These are phyloP conservation scores for Amanita jacksonii DNA, from an alignment of 768 basidiomycete species.

Conservation along the genomic window DNA sequence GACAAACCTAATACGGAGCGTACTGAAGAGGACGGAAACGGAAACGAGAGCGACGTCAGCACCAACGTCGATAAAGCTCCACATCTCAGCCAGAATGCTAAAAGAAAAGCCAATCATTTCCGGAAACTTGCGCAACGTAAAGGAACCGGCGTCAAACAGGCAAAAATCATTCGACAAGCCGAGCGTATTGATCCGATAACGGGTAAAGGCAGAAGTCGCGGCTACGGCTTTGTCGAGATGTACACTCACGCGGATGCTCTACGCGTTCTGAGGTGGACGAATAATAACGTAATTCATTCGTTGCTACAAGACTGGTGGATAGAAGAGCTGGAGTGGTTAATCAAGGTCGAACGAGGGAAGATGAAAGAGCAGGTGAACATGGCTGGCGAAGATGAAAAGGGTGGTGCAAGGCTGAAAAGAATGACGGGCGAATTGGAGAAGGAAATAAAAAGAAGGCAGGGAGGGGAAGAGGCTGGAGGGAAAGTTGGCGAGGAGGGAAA, in stretches of 20 bases:
- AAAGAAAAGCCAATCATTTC: slow-evolving; percentile 16
- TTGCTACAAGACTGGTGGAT: slow-evolving; percentile 82
- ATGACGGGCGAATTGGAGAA: slow-evolving; percentile 43
- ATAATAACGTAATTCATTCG: slow-evolving; percentile 66
- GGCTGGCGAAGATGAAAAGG: slow-evolving; percentile 45
- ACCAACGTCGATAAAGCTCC: slow-evolving; percentile 28
- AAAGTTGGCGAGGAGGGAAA: slow-evolving; percentile 45
- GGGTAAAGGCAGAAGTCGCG: slow-evolving; percentile 81
- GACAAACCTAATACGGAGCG: slow-evolving; percentile 13
- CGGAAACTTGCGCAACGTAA: slow-evolving; percentile 20
- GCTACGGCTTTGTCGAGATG: slow-evolving; percentile 95
- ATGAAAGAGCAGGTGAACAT: slow-evolving; percentile 49
- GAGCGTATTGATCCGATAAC: slow-evolving; percentile 87
- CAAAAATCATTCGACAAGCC: slow-evolving; percentile 84
- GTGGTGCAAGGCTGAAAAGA: slow-evolving; percentile 42
- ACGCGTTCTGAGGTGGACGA: slow-evolving; percentile 87
- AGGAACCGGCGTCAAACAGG: slow-evolving; percentile 60
- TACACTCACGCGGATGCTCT: slow-evolving; percentile 82
- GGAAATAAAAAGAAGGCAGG: slow-evolving; percentile 33
- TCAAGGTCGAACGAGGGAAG: slow-evolving; percentile 33
- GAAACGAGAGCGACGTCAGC: slow-evolving; percentile 21
- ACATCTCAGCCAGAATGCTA: slow-evolving; percentile 24
- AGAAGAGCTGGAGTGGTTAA: slow-evolving; percentile 51
- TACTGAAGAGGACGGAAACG: slow-evolving; percentile 19
- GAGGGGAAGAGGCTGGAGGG: slow-evolving; percentile 47